These are phyloP conservation scores for Agrostemma githago DNA, from an alignment of 148 eudicot genomes.

Conservation along the genomic window DNA sequence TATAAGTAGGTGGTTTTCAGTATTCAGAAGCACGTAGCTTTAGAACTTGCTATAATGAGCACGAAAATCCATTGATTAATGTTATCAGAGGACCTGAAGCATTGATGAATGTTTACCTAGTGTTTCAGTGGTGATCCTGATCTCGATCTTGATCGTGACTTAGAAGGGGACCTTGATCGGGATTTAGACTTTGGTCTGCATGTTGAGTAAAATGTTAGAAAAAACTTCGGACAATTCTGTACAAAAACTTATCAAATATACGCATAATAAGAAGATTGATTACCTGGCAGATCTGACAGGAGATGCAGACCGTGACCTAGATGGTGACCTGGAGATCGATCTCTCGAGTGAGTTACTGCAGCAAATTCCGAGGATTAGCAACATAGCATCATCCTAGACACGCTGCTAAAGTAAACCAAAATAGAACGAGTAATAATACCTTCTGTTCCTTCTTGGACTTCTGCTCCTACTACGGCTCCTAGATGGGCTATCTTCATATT, in stretches of 20 bases:
- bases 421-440: constrained; percentile 35
- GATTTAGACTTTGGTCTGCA: constrained; percentile 41
- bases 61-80: background rate
- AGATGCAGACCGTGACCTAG: constrained; percentile 70
- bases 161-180: constrained; percentile 42
- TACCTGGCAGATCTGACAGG: constrained; percentile 78
- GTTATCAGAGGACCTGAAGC: background rate
- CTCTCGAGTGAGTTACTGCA: constrained; percentile 62
- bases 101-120: constrained; percentile 18
- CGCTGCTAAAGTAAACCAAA: background rate
- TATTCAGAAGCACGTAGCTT: background rate
- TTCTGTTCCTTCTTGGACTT: constrained; percentile 60
- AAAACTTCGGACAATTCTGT: background rate
- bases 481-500: constrained; percentile 53
- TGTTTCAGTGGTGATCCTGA: constrained; percentile 32
- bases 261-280: background rate
- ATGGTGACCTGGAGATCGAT: constrained; percentile 63
- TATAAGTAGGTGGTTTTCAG: background rate
- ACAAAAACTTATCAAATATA: background rate
- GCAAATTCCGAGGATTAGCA: constrained; percentile 11
- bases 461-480: constrained; percentile 60
- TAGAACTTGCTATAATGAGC: background rate
- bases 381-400: background rate
- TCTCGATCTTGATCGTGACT: constrained; percentile 41
- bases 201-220: background rate